Evolutionary conservation across 148 eudicot species (phyloP), one percentile per base, ranked within the genome.

Genomic region (Agrostemma githago): DNA sequence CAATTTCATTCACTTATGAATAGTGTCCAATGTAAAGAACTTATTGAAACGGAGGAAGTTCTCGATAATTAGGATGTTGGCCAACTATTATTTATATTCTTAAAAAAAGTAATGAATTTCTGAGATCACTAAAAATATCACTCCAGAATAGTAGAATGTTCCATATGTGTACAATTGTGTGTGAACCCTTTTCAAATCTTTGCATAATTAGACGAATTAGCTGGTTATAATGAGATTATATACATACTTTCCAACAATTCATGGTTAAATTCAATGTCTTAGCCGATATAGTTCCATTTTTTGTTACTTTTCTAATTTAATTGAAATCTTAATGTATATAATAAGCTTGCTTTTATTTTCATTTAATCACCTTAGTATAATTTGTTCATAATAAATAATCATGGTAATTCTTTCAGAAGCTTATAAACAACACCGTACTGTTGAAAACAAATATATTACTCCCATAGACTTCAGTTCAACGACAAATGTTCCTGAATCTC

Each of bases 401-500:
- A 79, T 79, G 82, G 19, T n/a, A 43, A 6, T 64, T 71, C 68
- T 79, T 9, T 56, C 82, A 37, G 61, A 75, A 42, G 65, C 59
- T 41, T 79, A 70, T 1, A 64, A 64, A 41, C n/a, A 70, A 2
- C 11, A 64, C 42, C 78, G 61, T 6, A 3, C 63, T 26, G 37
- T 70, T 26, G 37, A 79, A 0, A 20, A 64, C 1, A 15, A 75
- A 0, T 38, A 34, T 12, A 70, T 79, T 16, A 21, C 16, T 43
- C 82, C 82, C 12, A 21, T 79, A n/a, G 75, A 79, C 26, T 79
- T 79, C 51, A 65, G 16, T 21, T 70, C 75, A 12, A 34, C 64
- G 3, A 79, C 41, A 83, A 75, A 57, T 74, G 81, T 88, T 5
- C 92, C 92, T 0, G 84, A 86, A 9, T 77, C 92, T 0, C 88